phyloP scores from a whole-genome alignment of 768 basidiomycete species.

The Serendipita sp. region DNA sequence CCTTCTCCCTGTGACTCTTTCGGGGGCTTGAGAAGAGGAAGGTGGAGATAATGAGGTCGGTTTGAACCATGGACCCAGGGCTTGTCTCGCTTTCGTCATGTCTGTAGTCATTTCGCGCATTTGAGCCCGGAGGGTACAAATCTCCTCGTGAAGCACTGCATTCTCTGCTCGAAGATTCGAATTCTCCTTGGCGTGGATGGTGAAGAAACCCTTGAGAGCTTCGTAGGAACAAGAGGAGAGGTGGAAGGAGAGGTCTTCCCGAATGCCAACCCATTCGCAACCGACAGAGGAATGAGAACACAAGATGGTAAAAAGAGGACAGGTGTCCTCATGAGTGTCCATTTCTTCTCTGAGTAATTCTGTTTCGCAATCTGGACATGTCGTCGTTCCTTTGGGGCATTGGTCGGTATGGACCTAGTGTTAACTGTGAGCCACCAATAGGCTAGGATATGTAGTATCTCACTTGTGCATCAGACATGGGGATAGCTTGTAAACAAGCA shows the following conservation, averaged over 20 bases:
- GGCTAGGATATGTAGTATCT: slow-evolving; percentile 11
- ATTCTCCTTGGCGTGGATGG: slow-evolving; percentile 21
- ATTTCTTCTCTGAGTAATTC: slow-evolving; percentile 23
- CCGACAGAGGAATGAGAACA: slow-evolving; percentile 36
- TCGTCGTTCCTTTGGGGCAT: slow-evolving; percentile 24
- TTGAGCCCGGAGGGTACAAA: slow-evolving; percentile 39
- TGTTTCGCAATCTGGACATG: slow-evolving; percentile 27
- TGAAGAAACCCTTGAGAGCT: slow-evolving; percentile 43
- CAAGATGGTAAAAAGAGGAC: slow-evolving; percentile 24
- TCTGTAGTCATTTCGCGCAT: slow-evolving; percentile 39
- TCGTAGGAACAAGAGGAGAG: slow-evolving; percentile 38
- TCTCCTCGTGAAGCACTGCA: slow-evolving; percentile 41
- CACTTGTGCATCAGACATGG: slow-evolving; percentile 25
- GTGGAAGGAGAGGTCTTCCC: slow-evolving; percentile 25
- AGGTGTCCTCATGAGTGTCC: slow-evolving; percentile 23
- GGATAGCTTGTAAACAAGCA: slow-evolving; percentile 23
- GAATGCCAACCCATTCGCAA: slow-evolving; percentile 38
- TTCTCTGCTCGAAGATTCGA: slow-evolving; percentile 12
- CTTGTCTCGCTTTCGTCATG: slow-evolving; percentile 35
- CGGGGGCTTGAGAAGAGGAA: not conserved
- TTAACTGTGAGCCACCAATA: not conserved
- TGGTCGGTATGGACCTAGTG: slow-evolving; percentile 25
- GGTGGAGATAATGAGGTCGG: not conserved
- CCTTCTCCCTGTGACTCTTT: not conserved
- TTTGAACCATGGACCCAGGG: slow-evolving; percentile 49